These are phyloP conservation scores for Vitis cinerea DNA, from an alignment of 164 flowering plant genomes.

Conservation along the genomic window DNA sequence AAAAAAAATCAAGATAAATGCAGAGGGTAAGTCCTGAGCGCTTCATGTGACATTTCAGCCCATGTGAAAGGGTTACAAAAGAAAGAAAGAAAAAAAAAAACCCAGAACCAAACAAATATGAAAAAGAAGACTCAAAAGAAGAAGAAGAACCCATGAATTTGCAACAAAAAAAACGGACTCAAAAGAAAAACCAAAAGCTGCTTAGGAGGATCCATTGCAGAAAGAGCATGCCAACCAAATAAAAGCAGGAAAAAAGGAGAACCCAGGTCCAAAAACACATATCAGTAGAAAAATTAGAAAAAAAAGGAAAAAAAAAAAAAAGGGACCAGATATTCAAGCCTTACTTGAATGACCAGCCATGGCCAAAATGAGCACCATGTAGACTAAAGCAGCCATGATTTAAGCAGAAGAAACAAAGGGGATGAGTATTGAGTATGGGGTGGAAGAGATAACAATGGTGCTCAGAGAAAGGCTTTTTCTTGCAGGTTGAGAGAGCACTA, in stretches of 20 bases:
- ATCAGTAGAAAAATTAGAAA: neutral
- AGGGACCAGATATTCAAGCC: neutral
- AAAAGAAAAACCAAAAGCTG: neutral
- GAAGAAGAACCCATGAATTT: neutral
- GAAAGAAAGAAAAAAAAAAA: neutral
- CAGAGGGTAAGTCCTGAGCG: neutral
- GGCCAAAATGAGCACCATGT: slow-evolving; percentile 35
- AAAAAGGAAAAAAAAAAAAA: neutral
- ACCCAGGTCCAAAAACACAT: neutral
- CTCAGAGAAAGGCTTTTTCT: neutral
- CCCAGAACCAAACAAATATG: no score
- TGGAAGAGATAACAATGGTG: neutral
- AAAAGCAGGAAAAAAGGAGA: neutral
- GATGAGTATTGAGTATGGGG: neutral
- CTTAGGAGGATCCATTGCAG: neutral
- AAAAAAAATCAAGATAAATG: neutral
- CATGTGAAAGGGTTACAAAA: no score
- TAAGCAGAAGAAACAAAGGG: neutral
- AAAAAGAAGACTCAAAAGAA: neutral
- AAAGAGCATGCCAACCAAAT: neutral
- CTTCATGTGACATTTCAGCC: no score
- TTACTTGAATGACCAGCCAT: slow-evolving; percentile 45
- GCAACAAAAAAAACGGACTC: neutral
- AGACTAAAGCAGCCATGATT: slow-evolving; percentile 35
- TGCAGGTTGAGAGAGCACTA: slow-evolving; percentile 2